phyloP scores from a whole-genome alignment of 306 rosid species.

The Luffa aegyptiaca region DNA sequence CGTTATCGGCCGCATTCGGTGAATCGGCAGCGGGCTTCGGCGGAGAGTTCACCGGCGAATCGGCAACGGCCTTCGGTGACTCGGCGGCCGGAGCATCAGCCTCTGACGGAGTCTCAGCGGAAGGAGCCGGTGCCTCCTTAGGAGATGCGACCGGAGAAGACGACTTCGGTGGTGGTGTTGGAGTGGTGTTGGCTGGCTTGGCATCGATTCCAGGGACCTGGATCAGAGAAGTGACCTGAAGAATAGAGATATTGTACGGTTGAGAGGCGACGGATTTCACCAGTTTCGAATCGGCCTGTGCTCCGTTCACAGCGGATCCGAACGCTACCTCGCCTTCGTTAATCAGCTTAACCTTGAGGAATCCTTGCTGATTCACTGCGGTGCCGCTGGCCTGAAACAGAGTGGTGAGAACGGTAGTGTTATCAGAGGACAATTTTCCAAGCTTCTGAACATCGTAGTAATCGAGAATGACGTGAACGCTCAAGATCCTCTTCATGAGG shows the following conservation, averaged over 20 bases:
- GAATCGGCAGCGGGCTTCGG: background rate
- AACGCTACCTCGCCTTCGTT: slow-evolving; percentile 40
- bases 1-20: background rate
- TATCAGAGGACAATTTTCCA: background rate
- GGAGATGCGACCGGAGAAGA: background rate
- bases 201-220: slow-evolving; percentile 28
- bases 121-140: slow-evolving; percentile 10
- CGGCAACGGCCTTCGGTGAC: background rate
- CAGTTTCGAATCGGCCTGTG: background rate
- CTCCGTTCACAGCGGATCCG: slow-evolving; percentile 27
- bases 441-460: slow-evolving; percentile 36
- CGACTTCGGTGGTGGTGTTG: background rate
- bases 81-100: background rate
- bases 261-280: slow-evolving; percentile 24
- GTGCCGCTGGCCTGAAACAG: slow-evolving; percentile 31
- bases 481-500: slow-evolving; percentile 19
- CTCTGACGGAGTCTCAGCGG: slow-evolving; percentile 16
- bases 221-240: slow-evolving; percentile 32
- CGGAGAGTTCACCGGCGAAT: background rate
- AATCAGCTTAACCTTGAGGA: slow-evolving; percentile 12
- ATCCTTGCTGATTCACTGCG: slow-evolving; percentile 31
- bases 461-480: slow-evolving; percentile 25
- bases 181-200: background rate
- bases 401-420: slow-evolving; percentile 19
- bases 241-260: slow-evolving; percentile 42